Base-by-base conservation (phyloP, 1,284 basidiomycete genomes). In the Schizopora paradoxa region DNA sequence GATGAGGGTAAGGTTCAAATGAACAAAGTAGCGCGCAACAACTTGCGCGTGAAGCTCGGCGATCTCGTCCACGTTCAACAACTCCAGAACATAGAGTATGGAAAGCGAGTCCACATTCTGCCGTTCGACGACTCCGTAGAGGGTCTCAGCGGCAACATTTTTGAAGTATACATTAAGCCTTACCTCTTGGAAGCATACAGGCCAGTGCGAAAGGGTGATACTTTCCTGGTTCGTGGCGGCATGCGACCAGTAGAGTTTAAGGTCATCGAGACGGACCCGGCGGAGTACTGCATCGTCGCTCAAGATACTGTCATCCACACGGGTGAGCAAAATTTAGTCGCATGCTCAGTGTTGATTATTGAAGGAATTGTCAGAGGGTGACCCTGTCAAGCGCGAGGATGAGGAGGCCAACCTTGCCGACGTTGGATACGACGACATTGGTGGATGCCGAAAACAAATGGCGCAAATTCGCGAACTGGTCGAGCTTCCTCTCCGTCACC, bases 181-280 rank as follows among this genome's bases (percentile, higher is more conserved):
- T 99, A 99, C 69, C 99, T 99, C 86, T 80, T 99, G n/a, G 96
- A 99, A 69, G 91, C 91, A 6, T 96, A 96, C 70, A 85, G 92
- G 29, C 92, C 94, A 21, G 83, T 97, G 37, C 83, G 91, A 60
- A 93, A 92, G 74, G 94, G 95, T 44, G 96, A 99, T 65, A 97
- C 95, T 8, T 99, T 99, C 84, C 86, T 97, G 47, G 94, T 98
- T 52, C 89, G 95, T 55, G 96, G 95, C 58, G 95, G 92, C 50
- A 94, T 94, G 88, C 76, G 93, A 56, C 93, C 92, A 41, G 96
- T 99, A 35, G 96, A 99, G 69, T 99, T 99, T 79, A 99, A 99
- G 69, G 92, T 96, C 48, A 84, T 95, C 56, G 91, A 95, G 66
- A 92, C 89, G 28, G 93, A 96, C 64, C 93, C 93, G 0, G 79